Percentiles rank a stretch among this genome's conserved stretches.
Conservation (phyloP, 768 basidiomycete genomes). For the Postia placenta region DNA sequence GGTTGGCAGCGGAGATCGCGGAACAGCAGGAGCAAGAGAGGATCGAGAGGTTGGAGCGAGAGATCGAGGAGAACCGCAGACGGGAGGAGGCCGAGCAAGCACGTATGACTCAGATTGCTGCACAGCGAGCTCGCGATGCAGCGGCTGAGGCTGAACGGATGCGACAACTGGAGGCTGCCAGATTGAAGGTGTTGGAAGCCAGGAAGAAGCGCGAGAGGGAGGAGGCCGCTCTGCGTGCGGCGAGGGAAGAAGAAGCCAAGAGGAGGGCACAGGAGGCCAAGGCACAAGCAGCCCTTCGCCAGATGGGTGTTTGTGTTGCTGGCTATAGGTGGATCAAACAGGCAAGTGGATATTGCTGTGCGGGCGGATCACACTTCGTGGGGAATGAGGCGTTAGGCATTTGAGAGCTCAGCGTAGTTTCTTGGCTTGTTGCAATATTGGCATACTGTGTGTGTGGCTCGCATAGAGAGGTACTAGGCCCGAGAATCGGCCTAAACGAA, state of each 20-base stretch:
- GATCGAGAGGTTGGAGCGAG: background rate
- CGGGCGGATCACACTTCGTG: constrained; percentile 40
- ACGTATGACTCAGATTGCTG: background rate
- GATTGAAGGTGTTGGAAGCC: constrained; percentile 23
- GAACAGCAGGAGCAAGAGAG: constrained; percentile 19
- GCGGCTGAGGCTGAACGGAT: constrained; percentile 19
- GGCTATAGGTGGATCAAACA: constrained; percentile 42
- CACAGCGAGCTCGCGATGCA: constrained; percentile 13
- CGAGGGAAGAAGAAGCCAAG: constrained; percentile 24
- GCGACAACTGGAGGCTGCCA: constrained; percentile 18
- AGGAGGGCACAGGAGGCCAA: constrained; percentile 33
- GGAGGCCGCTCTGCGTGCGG: constrained; percentile 20
- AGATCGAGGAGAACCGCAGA: background rate
- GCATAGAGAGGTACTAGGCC: too few relatives aligned
- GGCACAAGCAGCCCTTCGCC: constrained; percentile 35
- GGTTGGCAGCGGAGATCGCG: constrained; percentile 25
- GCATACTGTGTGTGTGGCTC: too few relatives aligned
- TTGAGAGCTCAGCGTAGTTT: too few relatives aligned
- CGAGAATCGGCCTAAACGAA: too few relatives aligned
- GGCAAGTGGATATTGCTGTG: constrained; percentile 37
- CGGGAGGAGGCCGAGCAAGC: background rate
- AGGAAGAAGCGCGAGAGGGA: constrained; percentile 20
- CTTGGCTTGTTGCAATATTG: too few relatives aligned
- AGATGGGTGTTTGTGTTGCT: constrained; percentile 43
- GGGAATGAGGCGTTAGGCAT: constrained; percentile 23